A percentile compares a stretch with the other conserved stretches of the same genome.
These are phyloP conservation scores for Syncephalastrum sp. DNA, from an alignment of 371 early-diverging fungal species.

Conservation along the genomic window DNA sequence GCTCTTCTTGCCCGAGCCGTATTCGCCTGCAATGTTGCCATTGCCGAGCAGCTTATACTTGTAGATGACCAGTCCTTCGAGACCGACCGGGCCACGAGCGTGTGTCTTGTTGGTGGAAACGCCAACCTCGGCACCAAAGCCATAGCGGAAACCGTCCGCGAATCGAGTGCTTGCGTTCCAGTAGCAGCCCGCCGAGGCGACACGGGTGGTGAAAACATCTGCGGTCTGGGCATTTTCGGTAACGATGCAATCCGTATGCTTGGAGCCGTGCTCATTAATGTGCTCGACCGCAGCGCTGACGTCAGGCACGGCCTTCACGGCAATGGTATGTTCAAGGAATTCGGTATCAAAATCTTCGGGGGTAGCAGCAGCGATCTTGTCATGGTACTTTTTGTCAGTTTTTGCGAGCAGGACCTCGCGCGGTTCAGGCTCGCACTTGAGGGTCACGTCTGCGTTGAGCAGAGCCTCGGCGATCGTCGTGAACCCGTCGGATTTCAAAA, in stretches of 20 bases:
- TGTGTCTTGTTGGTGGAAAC: constrained; percentile 98
- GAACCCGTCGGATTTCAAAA: constrained; percentile 50
- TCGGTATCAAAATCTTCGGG: constrained; percentile 83
- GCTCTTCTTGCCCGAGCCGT: constrained; percentile 73
- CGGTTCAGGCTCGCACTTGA: constrained; percentile 57
- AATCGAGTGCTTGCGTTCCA: constrained; percentile 97
- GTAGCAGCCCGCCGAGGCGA: constrained; percentile 96
- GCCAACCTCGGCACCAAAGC: constrained; percentile 97
- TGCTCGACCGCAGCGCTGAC: constrained; percentile 85
- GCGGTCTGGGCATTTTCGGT: constrained; percentile 76
- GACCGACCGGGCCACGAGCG: constrained; percentile 95
- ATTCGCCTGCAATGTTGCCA: constrained; percentile 83
- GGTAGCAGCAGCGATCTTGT: constrained; percentile 24
- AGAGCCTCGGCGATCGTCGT: constrained; percentile 54
- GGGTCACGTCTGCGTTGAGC: constrained; percentile 54
- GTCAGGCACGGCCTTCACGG: constrained; percentile 75
- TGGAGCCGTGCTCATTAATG: constrained; percentile 90
- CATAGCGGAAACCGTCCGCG: constrained; percentile 98
- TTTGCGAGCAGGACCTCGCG: constrained; percentile 22
- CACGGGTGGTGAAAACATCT: constrained; percentile 82
- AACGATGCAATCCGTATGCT: constrained; percentile 94
- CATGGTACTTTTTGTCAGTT: constrained; percentile 11
- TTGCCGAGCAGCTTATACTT: constrained; percentile 90
- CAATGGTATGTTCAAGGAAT: constrained; percentile 84
- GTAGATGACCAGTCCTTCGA: constrained; percentile 96